These are phyloP conservation scores for Trebouxia sp. DNA, from an alignment of 139 green algal species.

Conservation along the genomic window DNA sequence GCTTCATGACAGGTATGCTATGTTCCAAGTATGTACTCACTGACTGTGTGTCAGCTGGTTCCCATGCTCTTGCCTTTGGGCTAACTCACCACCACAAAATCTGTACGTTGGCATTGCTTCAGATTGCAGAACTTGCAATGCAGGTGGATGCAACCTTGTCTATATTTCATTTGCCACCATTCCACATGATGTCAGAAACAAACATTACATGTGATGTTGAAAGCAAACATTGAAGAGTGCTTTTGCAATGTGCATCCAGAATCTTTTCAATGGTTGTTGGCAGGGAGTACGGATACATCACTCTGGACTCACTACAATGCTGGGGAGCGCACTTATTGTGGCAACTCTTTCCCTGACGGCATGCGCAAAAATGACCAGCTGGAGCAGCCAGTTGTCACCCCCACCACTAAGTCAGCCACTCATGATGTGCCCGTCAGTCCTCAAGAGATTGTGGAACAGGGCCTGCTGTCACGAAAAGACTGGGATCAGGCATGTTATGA, in stretches of 20 bases:
- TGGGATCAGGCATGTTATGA: constrained; percentile 65
- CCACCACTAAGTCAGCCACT: constrained; percentile 93
- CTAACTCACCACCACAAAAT: constrained; percentile 7
- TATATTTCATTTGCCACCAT: background rate
- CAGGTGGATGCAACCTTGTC: too few relatives aligned
- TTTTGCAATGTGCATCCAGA: background rate
- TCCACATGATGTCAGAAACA: background rate
- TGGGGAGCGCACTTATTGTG: constrained; percentile 91
- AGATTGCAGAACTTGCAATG: too few relatives aligned
- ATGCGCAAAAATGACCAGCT: constrained; percentile 94
- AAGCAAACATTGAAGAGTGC: too few relatives aligned
- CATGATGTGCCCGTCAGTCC: constrained; percentile 91
- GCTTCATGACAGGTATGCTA: constrained; percentile 90
- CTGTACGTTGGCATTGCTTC: too few relatives aligned
- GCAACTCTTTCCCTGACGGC: constrained; percentile 92
- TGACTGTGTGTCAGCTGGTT: too few relatives aligned
- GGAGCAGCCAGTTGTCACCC: constrained; percentile 87
- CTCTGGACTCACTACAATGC: constrained; percentile 97
- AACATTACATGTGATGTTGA: background rate
- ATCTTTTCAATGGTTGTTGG: background rate
- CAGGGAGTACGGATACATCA: constrained; percentile 94
- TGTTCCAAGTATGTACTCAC: too few relatives aligned
- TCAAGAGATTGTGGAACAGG: constrained; percentile 69
- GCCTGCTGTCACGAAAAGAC: constrained; percentile 83
- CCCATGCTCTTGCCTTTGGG: background rate